phyloP scores from a whole-genome alignment of 352 stramenopile species.

The Thraustochytrium striatum region DNA sequence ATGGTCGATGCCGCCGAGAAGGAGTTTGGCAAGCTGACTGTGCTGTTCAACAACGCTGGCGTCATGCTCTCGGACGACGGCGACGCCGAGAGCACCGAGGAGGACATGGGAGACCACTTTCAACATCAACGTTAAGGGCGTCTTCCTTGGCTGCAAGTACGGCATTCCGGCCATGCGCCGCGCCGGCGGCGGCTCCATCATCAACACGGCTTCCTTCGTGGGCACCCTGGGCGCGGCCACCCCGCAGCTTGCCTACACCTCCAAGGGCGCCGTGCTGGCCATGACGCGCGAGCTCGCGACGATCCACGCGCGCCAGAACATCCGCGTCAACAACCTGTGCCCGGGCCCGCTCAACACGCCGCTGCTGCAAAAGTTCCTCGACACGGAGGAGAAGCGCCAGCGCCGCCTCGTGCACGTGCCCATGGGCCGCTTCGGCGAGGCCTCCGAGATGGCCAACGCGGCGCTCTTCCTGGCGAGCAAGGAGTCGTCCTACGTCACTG shows the following conservation, averaged over 20 bases:
- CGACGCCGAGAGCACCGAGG: constrained; percentile 67
- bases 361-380: constrained; percentile 76
- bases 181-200: constrained; percentile 71
- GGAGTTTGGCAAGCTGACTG: constrained; percentile 68
- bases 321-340: constrained; percentile 76
- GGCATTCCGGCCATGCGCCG: constrained; percentile 71
- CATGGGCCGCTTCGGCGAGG: constrained; percentile 77
- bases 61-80: constrained; percentile 79
- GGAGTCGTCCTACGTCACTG: constrained; percentile 75
- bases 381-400: constrained; percentile 74
- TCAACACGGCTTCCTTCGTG: constrained; percentile 79
- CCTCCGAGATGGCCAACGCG: constrained; percentile 76
- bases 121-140: constrained; percentile 77
- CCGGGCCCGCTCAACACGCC: constrained; percentile 75
- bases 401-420: constrained; percentile 74
- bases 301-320: constrained; percentile 77
- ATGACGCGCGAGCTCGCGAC: constrained; percentile 76
- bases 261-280: constrained; percentile 75
- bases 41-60: constrained; percentile 79
- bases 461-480: constrained; percentile 75
- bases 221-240: constrained; percentile 70
- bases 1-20: constrained; percentile 72
- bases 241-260: constrained; percentile 78
- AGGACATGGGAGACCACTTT: constrained; percentile 74
- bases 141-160: constrained; percentile 80